Evolutionary conservation across 2,329 filamentous ascomycete genomes (phyloP), one percentile per base, ranked within the genome.

Genomic region (Monosporascus sp.): DNA sequence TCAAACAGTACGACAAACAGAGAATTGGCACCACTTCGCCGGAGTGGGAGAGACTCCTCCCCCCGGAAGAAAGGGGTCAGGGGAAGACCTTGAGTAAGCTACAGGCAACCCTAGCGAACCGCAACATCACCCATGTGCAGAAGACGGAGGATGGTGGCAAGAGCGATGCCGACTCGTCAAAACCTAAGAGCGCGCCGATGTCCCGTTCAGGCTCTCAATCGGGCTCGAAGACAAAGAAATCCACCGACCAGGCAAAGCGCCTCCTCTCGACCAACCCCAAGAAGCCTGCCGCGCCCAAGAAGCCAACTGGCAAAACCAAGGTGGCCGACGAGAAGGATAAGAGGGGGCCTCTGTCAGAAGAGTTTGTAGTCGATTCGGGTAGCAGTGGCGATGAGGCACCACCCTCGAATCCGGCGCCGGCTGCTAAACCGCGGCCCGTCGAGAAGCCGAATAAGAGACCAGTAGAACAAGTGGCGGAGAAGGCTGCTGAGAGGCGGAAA

Each of bases 71-170:
- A 52, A 75, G 84, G 49, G 81, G 81, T 50, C 80, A 79, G 52
- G 83, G 83, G 50, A 84, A 80, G 49, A 80, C 78, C 49, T 69
- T 87, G 36, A 86, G 84, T 69, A 83, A 80, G 60, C 69, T 87
- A 8, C 83, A 86, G 59, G 80, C 77, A 11, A 76, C 77, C 9
- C 74, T 87, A 45, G 82, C 79, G 48, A 81, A 79, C 64, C 77
- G 76, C 2, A 72, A 75, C n/a, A 66, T 73, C 17, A 70, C 68
- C 34, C 65, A 75, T n/a, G 67, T 74, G 4, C 74, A 80, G 53
- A 81, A 78, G 60, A 44, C 56, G 20, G 81, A 84, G 20, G 79
- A 79, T 16, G 71, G 73, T 14, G 73, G 71, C 51, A 77, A 76
- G 54, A 75, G 69, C 48, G 71, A 71, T 17, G 58, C 59, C 7